Evolutionary conservation across 2,329 filamentous ascomycete species (phyloP), one percentile per base, ranked within the genome.

Genomic region (Arachnomyces sp.): DNA sequence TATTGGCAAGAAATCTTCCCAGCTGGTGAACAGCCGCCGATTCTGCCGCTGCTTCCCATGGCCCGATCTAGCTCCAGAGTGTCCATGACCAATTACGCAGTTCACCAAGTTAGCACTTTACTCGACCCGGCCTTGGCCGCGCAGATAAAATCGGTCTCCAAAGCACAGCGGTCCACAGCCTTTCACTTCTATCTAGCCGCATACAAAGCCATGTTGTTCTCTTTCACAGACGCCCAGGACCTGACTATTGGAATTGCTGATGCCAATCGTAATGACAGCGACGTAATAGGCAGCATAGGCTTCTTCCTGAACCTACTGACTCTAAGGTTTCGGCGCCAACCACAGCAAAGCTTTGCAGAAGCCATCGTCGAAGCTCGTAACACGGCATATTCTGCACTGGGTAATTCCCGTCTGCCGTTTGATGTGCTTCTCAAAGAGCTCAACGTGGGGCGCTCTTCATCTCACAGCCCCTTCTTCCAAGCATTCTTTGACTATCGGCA

Each of bases 281-380:
- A 57, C 2, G 39, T 60, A 1, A 42, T 52, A 7, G 40, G 48
- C 1, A 72, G 52, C 3, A 50, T 76, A 1, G 74, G 74, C 2
- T 52, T 65, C 31, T 68, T 69, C 31, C 43, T 76, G 2, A 76
- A 77, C 42, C 49, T 75, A 0, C 53, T 77, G 1, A 63, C 74
- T 2, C 35, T 76, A 1, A 56, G 59, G 1, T 66, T 74, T 42
- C 25, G 49, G 2, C 34, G 45, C 17, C n/a, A 47, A 17, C 9
- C 36, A 17, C 25, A 33, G 18, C 44, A 59, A 8, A 49, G 51
- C 0, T 67, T 68, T 40, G 47, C 41, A 1, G 55, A 64, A 3
- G 47, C 49, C 2, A 42, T 70, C 3, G 46, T 49, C 17, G 43
- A 52, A 15, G 40, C 47, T 1, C 47, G 56, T 1, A 38, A 51